Base-by-base conservation (phyloP, 345 rosid genomes). In the Turritis glabra region DNA sequence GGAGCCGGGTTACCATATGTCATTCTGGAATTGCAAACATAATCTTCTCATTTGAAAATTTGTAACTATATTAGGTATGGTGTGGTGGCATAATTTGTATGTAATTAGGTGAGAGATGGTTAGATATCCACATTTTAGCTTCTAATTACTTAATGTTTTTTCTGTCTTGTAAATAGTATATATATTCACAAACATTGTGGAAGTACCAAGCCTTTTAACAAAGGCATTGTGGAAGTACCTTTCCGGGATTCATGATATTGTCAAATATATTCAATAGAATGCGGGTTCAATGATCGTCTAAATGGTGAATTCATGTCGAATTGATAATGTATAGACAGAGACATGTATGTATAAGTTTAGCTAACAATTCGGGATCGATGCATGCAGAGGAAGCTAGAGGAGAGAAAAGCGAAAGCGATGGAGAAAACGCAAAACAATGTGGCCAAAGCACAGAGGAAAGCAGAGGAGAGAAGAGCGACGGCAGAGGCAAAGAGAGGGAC, bases 401-500 rank as follows among this genome's bases (percentile, higher is more conserved):
- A 94, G 86, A 94, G 84, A 73, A 87, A 89, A 53, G 96, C 85
- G 5, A 87, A 73, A 57, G 95, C 98, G 3, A 8, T 84, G 9
- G 98, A 91, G 82, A 91, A 94, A 87, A 94, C 92, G 85, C 89
- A 94, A 67, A 94, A 94, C 61, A 68, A 87, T 1, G 81, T 88
- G 40, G 96, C 96, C 3, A 90, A 77, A 74, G 96, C 98, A 2
- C 86, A 69, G 51, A 83, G 92, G 77, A 91, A 90, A 78, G 87
- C 96, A 5, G 97, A 91, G 80, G 98, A 94, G 74, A 90, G 89
- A 52, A 90, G 88, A 75, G 98, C 98, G 23, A 85, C 96, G 15
- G 85, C 97, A 1, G 98, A 91, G 82, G 88, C 88, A 5, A 91
- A 81, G 83, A 87, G 95, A 50, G 98, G 96, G 25, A 90, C 91